Evolutionary conservation across 2,329 filamentous ascomycete genomes (phyloP), one percentile per base, ranked within the genome.

Genomic region (Boeremia lycopersici): DNA sequence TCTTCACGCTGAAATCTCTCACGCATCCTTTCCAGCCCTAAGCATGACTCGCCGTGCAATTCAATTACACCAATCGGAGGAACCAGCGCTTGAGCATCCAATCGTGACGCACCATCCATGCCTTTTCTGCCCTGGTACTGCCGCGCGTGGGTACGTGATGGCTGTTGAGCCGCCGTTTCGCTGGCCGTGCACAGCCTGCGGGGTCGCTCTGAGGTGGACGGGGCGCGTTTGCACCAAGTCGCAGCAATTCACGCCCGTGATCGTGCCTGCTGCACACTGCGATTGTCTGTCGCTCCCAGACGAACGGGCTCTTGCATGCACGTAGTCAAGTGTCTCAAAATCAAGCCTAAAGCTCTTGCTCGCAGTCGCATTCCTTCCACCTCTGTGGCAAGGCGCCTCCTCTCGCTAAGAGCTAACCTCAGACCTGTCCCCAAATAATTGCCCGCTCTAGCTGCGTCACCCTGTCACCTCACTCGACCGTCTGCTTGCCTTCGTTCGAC

Each of bases 361-460:
- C 36, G 47, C 46, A 50, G 33, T 45, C 56, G 60, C 63, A 59
- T 61, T 61, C 60, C 56, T 40, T 54, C 67, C 46, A 55, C 61
- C 45, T 59, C 65, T 63, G 52, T 63, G 64, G 64, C 63, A 68
- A 69, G 66, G 63, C 35, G 31, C 35, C 41, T 55, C 60, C 60
- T 71, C 70, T 71, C 70, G 70, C 70, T 72, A 72, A 70, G 62
- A 63, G 57, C 57, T 63, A 61, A 48, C 43, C 36, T 52, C 40
- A 59, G 59, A 59, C 57, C 58, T 60, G 57, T 58, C 57, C 54
- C 65, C 63, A 60, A 65, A 64, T 68, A 63, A 41, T 64, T 59
- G 56, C 56, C 50, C 53, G 42, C 51, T 57, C 54, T 59, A 49
- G 56, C 53, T 46, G 59, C 58, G 31, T 50, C 53, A 48, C 56